These are phyloP conservation scores for Colletotrichum shisoi DNA, from an alignment of 2,329 filamentous ascomycete genomes.

Conservation along the genomic window DNA sequence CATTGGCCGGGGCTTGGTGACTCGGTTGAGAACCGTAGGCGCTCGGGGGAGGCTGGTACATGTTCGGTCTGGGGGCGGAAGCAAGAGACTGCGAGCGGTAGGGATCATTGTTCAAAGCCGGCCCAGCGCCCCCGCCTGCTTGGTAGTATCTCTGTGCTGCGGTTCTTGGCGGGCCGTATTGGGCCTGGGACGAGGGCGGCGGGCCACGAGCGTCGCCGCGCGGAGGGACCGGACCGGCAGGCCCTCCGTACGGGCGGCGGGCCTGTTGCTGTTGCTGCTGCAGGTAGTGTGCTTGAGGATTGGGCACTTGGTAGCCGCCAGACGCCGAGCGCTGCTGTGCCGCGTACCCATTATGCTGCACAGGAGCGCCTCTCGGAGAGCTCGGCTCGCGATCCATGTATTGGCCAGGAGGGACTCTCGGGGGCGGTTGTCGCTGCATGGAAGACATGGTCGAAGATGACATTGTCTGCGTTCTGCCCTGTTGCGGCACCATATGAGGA, in stretches of 20 bases:
- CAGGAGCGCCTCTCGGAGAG: constrained; percentile 52
- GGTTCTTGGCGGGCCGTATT: constrained; percentile 48
- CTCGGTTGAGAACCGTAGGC: constrained; percentile 53
- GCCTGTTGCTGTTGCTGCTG: constrained; percentile 55
- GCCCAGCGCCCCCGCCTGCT: constrained; percentile 65
- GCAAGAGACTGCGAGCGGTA: constrained; percentile 95
- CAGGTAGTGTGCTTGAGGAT: constrained; percentile 56
- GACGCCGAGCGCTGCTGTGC: constrained; percentile 60
- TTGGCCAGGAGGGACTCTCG: constrained; percentile 58
- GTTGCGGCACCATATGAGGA: constrained; percentile 58
- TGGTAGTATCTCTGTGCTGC: constrained; percentile 69
- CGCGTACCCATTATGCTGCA: constrained; percentile 45
- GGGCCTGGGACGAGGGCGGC: constrained; percentile 51
- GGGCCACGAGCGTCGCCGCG: constrained; percentile 63
- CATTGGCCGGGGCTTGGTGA: constrained; percentile 72
- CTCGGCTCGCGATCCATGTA: constrained; percentile 49
- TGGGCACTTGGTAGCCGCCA: constrained; percentile 56
- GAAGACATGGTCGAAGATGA: constrained; percentile 56
- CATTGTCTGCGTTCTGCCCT: constrained; percentile 77
- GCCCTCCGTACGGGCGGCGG: constrained; percentile 57
- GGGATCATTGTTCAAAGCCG: constrained; percentile 82
- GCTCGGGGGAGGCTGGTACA: constrained; percentile 71
- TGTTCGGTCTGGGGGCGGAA: constrained; percentile 73
- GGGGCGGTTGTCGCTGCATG: constrained; percentile 71
- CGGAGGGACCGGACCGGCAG: constrained; percentile 58